Evolutionary conservation across 371 early-diverging fungal genomes (phyloP).

Genomic region (Haplosporangium sp.): DNA sequence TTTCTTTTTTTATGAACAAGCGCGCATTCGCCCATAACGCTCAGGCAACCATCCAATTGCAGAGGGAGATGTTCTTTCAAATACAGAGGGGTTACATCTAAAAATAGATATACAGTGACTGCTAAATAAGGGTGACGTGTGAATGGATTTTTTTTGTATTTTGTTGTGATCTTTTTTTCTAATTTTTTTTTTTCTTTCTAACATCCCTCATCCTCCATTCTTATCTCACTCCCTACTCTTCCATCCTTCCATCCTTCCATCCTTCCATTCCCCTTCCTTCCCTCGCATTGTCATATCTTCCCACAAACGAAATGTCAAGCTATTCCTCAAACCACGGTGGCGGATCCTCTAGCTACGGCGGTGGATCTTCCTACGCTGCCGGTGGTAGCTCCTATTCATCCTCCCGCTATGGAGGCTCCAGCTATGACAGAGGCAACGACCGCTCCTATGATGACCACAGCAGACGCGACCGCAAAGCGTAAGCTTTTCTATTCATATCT

Average conservation of each 20-base stretch:
- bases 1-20: no score
- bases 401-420: slow-evolving; percentile 45
- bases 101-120: no score
- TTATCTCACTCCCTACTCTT: neutral
- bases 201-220: neutral
- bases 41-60: no score
- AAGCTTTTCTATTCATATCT: slow-evolving; percentile 16
- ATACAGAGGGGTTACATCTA: no score
- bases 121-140: neutral
- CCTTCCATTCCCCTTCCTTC: neutral
- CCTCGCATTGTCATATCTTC: neutral
- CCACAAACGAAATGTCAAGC: slow-evolving; percentile 14
- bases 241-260: neutral
- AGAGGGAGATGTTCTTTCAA: no score
- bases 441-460: slow-evolving; percentile 67
- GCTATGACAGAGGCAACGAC: slow-evolving; percentile 64
- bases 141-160: neutral
- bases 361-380: slow-evolving; percentile 22
- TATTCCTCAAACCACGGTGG: slow-evolving; percentile 42
- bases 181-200: neutral
- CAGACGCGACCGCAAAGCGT: slow-evolving; percentile 67
- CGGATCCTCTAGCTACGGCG: slow-evolving; percentile 31
- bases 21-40: no score
- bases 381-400: slow-evolving; percentile 18
- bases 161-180: neutral